These are phyloP conservation scores for Euclidium syriacum DNA, from an alignment of 345 rosid species.

Conservation along the genomic window DNA sequence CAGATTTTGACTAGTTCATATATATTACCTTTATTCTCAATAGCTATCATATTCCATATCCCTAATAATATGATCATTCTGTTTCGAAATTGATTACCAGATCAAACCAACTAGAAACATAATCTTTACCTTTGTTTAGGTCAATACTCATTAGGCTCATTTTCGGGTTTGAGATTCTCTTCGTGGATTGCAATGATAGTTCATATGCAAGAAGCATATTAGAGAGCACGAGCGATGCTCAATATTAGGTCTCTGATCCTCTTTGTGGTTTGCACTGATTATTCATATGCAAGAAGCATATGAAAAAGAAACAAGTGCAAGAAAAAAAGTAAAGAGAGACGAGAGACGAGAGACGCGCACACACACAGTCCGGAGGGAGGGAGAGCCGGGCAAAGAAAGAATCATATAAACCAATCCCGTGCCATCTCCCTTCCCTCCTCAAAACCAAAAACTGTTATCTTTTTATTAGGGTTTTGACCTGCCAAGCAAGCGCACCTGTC, in stretches of 20 bases:
- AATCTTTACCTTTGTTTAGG: background rate
- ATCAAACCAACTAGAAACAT: too few relatives aligned
- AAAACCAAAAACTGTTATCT: background rate
- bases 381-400: background rate
- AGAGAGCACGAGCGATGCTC: background rate
- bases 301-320: background rate
- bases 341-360: background rate
- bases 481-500: constrained; percentile 29
- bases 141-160: background rate
- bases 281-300: background rate
- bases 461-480: constrained; percentile 9
- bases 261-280: background rate
- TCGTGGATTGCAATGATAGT: background rate
- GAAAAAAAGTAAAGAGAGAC: background rate
- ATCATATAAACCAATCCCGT: background rate
- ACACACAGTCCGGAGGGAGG: background rate
- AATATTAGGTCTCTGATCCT: background rate
- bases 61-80: background rate
- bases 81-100: background rate
- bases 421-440: constrained; percentile 10
- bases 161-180: background rate
- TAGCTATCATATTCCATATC: too few relatives aligned
- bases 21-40: too few relatives aligned
- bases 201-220: constrained; percentile 1
- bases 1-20: too few relatives aligned